Percentiles rank a stretch among this genome's conserved stretches.
phyloP scores from a whole-genome alignment of 768 basidiomycete species.

The Termitomyces bulborhizus region DNA sequence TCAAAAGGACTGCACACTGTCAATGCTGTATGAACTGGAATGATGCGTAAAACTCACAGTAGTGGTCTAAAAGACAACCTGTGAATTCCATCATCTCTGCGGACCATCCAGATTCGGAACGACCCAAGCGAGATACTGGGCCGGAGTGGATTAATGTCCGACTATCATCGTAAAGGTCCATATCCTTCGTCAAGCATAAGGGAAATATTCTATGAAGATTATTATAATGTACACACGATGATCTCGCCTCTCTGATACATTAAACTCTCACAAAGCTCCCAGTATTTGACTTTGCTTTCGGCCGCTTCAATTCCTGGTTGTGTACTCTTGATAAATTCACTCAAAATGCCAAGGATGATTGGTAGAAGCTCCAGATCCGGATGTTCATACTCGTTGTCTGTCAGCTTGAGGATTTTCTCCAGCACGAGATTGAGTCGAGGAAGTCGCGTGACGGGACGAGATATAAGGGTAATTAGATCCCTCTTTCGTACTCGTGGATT shows the following conservation, averaged over 20 bases:
- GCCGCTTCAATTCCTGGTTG: conserved; percentile 91
- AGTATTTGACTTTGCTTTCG: conserved; percentile 85
- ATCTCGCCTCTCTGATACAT: conserved; percentile 75
- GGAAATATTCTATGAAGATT: background rate
- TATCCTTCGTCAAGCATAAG: conserved; percentile 44
- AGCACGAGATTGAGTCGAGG: conserved; percentile 74
- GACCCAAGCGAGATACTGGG: conserved; percentile 50
- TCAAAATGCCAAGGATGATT: conserved; percentile 60
- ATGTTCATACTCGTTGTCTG: conserved; percentile 60
- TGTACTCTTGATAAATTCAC: conserved; percentile 73
- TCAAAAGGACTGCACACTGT: conserved; percentile 48
- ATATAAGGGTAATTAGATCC: conserved; percentile 77
- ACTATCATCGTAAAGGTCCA: conserved; percentile 75
- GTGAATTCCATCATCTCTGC: conserved; percentile 68
- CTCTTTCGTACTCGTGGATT: conserved; percentile 68
- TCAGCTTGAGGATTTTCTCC: conserved; percentile 61
- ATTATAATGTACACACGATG: conserved; percentile 44
- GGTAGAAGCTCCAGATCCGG: conserved; percentile 76
- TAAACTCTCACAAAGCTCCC: conserved; percentile 72
- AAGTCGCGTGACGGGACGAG: conserved; percentile 83
- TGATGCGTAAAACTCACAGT: conserved; percentile 40
- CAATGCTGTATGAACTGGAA: background rate
- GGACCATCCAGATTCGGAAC: conserved; percentile 67
- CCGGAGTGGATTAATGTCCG: conserved; percentile 68
- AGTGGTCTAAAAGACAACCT: conserved; percentile 70